phyloP scores from a whole-genome alignment of 352 stramenopile genomes.

The Phytopythium sindhum region DNA sequence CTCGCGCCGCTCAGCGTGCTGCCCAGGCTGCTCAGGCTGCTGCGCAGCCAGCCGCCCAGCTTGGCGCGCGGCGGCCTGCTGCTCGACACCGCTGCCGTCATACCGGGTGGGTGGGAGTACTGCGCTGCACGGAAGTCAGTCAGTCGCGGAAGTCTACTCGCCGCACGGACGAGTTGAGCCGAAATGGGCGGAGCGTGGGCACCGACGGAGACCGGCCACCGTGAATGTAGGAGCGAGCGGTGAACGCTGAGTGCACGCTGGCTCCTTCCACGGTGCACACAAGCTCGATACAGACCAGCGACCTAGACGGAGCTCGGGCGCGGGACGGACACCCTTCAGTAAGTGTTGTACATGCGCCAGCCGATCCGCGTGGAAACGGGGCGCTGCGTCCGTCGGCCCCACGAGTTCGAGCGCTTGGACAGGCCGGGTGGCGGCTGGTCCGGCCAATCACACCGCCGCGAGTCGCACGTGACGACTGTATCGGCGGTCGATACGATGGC shows the following conservation, averaged over 20 bases:
- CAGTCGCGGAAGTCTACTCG: background rate
- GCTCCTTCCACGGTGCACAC: background rate
- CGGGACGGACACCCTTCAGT: background rate
- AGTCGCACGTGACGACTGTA: background rate
- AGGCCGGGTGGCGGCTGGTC: background rate
- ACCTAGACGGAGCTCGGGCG: background rate
- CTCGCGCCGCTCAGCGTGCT: constrained; percentile 7
- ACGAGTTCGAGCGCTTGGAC: background rate
- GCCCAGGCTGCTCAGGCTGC: constrained; percentile 17
- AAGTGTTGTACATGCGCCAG: background rate
- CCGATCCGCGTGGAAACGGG: constrained; percentile 3
- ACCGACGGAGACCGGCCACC: too few species aligned
- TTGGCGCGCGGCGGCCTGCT: constrained; percentile 8
- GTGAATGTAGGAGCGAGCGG: background rate
- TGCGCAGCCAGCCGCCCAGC: constrained; percentile 19
- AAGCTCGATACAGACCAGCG: too few species aligned
- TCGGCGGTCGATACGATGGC: background rate
- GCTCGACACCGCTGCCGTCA: constrained; percentile 1
- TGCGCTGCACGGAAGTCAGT: background rate
- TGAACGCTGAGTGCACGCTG: background rate
- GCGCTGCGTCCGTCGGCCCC: background rate
- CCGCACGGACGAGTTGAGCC: background rate
- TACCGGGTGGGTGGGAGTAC: background rate
- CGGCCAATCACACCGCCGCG: background rate
- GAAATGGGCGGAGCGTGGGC: background rate